These are phyloP conservation scores for Eimeria nieschulzi DNA, from an alignment of 169 alveolate species.

Conservation along the genomic window DNA sequence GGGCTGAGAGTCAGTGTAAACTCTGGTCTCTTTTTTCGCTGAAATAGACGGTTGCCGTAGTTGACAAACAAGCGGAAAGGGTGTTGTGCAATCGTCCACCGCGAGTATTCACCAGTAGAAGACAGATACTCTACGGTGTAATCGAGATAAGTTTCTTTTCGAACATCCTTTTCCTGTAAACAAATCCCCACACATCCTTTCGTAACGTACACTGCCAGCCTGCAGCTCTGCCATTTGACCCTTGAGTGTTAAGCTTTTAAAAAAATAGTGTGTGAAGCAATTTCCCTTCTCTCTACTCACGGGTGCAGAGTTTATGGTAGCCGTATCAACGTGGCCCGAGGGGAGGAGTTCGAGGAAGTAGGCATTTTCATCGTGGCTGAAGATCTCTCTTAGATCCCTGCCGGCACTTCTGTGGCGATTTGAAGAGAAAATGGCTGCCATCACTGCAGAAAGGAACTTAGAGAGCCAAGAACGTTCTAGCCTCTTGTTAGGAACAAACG, in stretches of 20 bases:
- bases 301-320: no score
- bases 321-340: no score
- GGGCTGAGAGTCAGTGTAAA: constrained; percentile 22
- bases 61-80: constrained; percentile 79
- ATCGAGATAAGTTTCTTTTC: background rate
- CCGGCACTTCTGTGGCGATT: background rate
- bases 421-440: background rate
- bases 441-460: background rate
- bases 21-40: background rate
- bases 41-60: constrained; percentile 67
- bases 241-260: no score
- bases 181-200: no score
- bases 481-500: background rate
- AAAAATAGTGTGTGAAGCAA: no score
- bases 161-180: no score
- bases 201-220: no score
- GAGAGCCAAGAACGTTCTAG: background rate
- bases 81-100: constrained; percentile 82
- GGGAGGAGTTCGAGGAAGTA: background rate
- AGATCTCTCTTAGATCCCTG: background rate
- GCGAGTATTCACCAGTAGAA: constrained; percentile 63
- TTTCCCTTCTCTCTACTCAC: no score
- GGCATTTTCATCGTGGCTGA: background rate
- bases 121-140: constrained; percentile 69
- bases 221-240: no score